Conservation (phyloP, 371 early-diverging fungal genomes). For the Actinomortierella ambigua region DNA sequence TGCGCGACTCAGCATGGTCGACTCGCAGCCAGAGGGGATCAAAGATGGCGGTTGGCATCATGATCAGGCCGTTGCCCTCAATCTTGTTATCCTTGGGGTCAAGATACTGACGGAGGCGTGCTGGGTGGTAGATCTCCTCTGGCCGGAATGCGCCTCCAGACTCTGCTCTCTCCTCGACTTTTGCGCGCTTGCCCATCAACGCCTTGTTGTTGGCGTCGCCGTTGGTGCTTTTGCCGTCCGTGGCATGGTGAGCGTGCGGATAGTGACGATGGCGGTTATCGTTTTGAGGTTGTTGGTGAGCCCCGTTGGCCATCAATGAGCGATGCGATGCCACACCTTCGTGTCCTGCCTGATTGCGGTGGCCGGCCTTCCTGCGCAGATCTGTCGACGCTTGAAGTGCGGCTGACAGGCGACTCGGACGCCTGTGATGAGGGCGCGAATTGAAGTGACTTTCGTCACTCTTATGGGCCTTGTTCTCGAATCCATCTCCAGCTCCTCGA, state of each 20-base stretch:
- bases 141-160: slow-evolving; percentile 28
- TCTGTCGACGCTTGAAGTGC: too few relatives aligned
- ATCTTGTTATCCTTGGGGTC: slow-evolving; percentile 14
- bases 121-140: slow-evolving; percentile 38
- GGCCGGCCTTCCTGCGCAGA: too few relatives aligned
- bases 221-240: background rate
- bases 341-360: too few relatives aligned
- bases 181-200: background rate
- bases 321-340: too few relatives aligned
- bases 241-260: background rate
- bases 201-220: background rate
- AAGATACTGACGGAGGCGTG: slow-evolving; percentile 36
- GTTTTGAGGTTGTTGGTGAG: too few relatives aligned
- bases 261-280: too few relatives aligned
- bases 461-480: too few relatives aligned
- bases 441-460: too few relatives aligned
- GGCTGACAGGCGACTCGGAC: too few relatives aligned
- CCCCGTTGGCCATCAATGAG: too few relatives aligned
- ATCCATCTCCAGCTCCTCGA: background rate
- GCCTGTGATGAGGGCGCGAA: too few relatives aligned
- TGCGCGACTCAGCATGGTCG: slow-evolving; percentile 22
- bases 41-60: slow-evolving; percentile 42
- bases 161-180: background rate
- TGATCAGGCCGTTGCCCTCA: slow-evolving; percentile 27
- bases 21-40: slow-evolving; percentile 45